Evolutionary conservation across 2,329 filamentous ascomycete species (phyloP), one percentile per base, ranked within the genome.

Genomic region (Dothideomycetes sp.): DNA sequence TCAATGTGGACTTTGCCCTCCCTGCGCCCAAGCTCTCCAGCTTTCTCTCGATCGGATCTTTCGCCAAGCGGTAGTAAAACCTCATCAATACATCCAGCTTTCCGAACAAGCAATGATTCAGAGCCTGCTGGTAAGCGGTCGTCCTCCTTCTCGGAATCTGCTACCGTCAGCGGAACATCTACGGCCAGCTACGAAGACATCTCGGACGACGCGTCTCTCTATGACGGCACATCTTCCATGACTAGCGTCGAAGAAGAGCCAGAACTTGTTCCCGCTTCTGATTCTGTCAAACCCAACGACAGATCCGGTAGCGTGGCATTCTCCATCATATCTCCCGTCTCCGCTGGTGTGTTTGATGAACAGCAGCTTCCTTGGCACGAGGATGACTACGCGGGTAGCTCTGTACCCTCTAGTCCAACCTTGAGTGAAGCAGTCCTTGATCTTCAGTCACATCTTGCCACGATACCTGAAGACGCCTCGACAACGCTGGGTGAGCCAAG

Each of bases 381-480:
- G 15, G 31, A 37, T 38, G 12, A n/a, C 44, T 9, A 43, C 40
- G 24, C 41, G 46, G 10, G 38, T 43, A 34, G 42, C 22, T 31
- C 42, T 19, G 14, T 36, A 18, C 41, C 31, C 33, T 11, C 34
- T 12, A 69, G 62, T 41, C 65, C 65, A n/a, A 67, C 65, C 1
- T 51, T 68, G 35, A 69, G 64, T 43, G 60, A 70, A 49, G 65
- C 64, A 8, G 64, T 64, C 46, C 48, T 56, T 10, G 64, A 64
- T 19, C 45, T 60, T 27, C 46, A 54, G 17, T 38, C 42, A 16
- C 47, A 55, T 31, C 48, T 56, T 5, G 44, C 40, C 19, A 38
- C 42, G 27, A 53, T 54, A 27, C 46, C 45, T 4, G 55, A 56
- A 27, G 42, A 49, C 32, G 46, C 49, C 34, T 19, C 35, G 17